Percentiles rank a stretch among this genome's conserved stretches.
These are phyloP conservation scores for Lepiota brunneoincarnata DNA, from an alignment of 768 basidiomycete genomes.

Conservation along the genomic window DNA sequence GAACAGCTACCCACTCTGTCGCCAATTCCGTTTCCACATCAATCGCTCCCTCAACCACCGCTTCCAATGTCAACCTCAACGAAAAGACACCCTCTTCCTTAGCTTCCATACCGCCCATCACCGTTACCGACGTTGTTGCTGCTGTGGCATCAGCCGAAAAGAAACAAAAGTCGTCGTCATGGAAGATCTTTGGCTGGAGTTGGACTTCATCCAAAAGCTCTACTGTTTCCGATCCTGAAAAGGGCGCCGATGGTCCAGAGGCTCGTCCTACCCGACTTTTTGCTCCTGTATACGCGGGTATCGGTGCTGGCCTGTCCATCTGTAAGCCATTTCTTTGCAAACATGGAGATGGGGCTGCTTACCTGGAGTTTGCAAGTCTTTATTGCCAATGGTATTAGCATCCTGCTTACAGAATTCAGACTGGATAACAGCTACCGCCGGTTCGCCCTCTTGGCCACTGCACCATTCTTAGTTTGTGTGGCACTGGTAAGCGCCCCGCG, in stretches of 20 bases:
- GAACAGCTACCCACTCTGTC: slow-evolving; percentile 36
- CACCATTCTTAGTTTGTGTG: slow-evolving; percentile 75
- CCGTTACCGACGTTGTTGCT: slow-evolving; percentile 28
- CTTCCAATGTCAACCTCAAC: slow-evolving; percentile 53
- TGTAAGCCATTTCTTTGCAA: slow-evolving; percentile 39
- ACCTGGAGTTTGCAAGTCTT: slow-evolving; percentile 51
- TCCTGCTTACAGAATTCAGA: slow-evolving; percentile 63
- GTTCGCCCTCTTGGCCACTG: slow-evolving; percentile 62
- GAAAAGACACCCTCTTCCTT: slow-evolving; percentile 44
- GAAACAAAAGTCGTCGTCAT: slow-evolving; percentile 16
- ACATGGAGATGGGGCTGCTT: background rate
- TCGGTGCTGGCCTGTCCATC: slow-evolving; percentile 62
- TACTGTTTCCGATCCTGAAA: slow-evolving; percentile 47
- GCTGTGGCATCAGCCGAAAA: slow-evolving; percentile 26
- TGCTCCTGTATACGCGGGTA: slow-evolving; percentile 71
- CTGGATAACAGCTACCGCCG: slow-evolving; percentile 62
- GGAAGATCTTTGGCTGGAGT: slow-evolving; percentile 38
- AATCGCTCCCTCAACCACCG: slow-evolving; percentile 41
- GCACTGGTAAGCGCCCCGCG: slow-evolving; percentile 50
- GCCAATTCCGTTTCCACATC: slow-evolving; percentile 36
- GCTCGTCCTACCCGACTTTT: slow-evolving; percentile 56
- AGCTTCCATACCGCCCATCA: slow-evolving; percentile 22
- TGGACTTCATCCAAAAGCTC: slow-evolving; percentile 34
- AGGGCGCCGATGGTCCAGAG: slow-evolving; percentile 32
- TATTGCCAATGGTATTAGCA: slow-evolving; percentile 55